Evolutionary conservation across 768 basidiomycete genomes (phyloP).

Genomic region (Phanerochaete carnosa): DNA sequence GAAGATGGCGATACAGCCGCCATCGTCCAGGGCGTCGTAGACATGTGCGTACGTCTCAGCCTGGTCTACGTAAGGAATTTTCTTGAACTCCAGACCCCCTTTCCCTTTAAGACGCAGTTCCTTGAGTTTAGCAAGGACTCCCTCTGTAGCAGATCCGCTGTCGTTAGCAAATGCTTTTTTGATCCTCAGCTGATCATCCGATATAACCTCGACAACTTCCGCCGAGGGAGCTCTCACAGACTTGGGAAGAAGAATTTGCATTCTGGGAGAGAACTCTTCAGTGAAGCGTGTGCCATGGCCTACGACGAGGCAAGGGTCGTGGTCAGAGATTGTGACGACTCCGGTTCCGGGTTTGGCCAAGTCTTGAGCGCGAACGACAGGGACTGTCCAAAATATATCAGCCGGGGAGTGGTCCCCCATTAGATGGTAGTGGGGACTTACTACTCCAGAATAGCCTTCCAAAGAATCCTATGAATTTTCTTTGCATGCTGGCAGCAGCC

Average conservation of each 20-base stretch:
- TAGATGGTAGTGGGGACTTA: slow-evolving; percentile 32
- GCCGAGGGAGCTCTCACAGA: slow-evolving; percentile 70
- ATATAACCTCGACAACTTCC: slow-evolving; percentile 84
- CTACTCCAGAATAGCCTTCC: slow-evolving; percentile 82
- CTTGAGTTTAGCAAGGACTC: slow-evolving; percentile 60
- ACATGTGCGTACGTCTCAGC: slow-evolving; percentile 92
- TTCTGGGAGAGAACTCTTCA: slow-evolving; percentile 66
- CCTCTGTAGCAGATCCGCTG: slow-evolving; percentile 64
- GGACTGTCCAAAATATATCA: slow-evolving; percentile 48
- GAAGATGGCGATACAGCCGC: slow-evolving; percentile 94
- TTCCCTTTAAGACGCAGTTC: slow-evolving; percentile 53
- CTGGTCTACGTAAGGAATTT: slow-evolving; percentile 87
- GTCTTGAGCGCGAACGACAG: slow-evolving; percentile 87
- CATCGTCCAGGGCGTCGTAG: slow-evolving; percentile 79
- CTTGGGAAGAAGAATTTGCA: slow-evolving; percentile 87
- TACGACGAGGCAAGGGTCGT: slow-evolving; percentile 78
- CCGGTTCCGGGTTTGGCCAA: slow-evolving; percentile 74
- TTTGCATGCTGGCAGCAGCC: slow-evolving; percentile 85
- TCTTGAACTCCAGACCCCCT: slow-evolving; percentile 74
- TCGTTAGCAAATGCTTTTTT: slow-evolving; percentile 88
- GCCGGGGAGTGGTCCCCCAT: not conserved
- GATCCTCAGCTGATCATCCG: slow-evolving; percentile 78
- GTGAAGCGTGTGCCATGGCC: slow-evolving; percentile 82
- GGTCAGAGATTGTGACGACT: slow-evolving; percentile 60
- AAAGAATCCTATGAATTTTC: slow-evolving; percentile 77